Evolutionary conservation across 768 basidiomycete genomes (phyloP), one percentile per base, ranked within the genome.

Genomic region (Baorangia bicolor): DNA sequence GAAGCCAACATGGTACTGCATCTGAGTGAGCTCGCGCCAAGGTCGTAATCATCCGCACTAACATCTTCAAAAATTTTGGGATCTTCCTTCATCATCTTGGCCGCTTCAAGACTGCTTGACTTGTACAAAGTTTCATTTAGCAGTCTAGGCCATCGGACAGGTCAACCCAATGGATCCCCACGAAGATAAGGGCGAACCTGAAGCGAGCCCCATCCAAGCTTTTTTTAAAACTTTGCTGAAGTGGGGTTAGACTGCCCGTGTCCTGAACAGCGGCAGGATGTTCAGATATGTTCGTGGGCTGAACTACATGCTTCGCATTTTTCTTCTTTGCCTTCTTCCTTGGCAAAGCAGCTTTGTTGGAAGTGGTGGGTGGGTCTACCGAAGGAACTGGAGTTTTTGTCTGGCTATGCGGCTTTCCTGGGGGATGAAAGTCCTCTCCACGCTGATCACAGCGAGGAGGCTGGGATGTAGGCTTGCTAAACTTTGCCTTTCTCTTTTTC

Each of bases 41-140:
- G 43, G 31, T 49, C 31, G 39, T 37, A 12, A 34, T 53, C 40
- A 40, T 42, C 45, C 21, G 54, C 62, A 69, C 73, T 59, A 51
- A 96, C 95, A 71, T 98, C 95, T 51, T 87, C 78, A 61, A 91
- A 98, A 12, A 90, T 79, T 31, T 78, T 80, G 9, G 90, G 87
- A 68, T 96, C 89, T 30, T 87, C 81, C 68, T 81, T 83, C 87
- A 98, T 92, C 84, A 97, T 84, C 54, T 82, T 74, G 57, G 81
- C 81, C 14, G 93, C 92, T 40, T 88, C 77, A 34, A 69, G 74
- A 64, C 94, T 92, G 51, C 85, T 82, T 1, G 87, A 88, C 61
- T 94, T 96, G 75, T 99, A 99, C 30, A 99, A 75, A 37, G 79
- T 81, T 75, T 98, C 95, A 68, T 99, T 99, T 53, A 98, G 88